phyloP scores from a whole-genome alignment of 2,329 filamentous ascomycete genomes.

The Fusarium lateritium region DNA sequence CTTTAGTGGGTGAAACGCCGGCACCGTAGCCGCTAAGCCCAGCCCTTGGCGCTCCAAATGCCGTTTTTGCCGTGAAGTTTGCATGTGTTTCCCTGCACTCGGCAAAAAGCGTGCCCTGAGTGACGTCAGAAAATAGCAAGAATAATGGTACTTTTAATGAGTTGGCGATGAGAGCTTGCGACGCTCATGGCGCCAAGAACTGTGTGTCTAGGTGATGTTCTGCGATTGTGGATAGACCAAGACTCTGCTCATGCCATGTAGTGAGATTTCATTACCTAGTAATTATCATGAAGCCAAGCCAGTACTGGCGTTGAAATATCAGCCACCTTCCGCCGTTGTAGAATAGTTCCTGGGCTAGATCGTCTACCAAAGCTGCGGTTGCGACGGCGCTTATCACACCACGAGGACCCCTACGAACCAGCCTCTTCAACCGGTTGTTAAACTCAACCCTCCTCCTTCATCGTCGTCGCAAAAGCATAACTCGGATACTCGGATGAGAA shows the following conservation, averaged over 20 bases:
- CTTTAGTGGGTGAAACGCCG: constrained; percentile 1
- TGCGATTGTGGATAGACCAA: constrained; percentile 36
- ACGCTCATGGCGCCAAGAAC: constrained; percentile 39
- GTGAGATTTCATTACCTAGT: constrained; percentile 17
- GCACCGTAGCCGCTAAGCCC: constrained; percentile 37
- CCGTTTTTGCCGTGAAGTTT: constrained; percentile 38
- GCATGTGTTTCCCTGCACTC: constrained; percentile 17
- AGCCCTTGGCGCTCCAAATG: constrained; percentile 41
- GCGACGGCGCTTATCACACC: constrained; percentile 45
- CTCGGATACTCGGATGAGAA: constrained; percentile 11
- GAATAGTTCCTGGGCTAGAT: constrained; percentile 8
- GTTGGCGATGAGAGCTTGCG: constrained; percentile 40
- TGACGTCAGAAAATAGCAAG: constrained; percentile 44
- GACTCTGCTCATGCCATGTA: constrained; percentile 5
- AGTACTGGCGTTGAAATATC: constrained; percentile 31
- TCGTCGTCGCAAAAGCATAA: constrained; percentile 6
- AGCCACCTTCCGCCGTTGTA: constrained; percentile 33
- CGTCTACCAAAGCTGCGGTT: constrained; percentile 22
- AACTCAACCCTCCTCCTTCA: constrained; percentile 22
- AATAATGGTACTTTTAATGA: constrained; percentile 25
- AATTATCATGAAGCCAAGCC: constrained; percentile 1
- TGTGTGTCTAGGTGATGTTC: constrained; percentile 6
- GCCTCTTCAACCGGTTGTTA: constrained; percentile 24
- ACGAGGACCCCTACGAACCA: constrained; percentile 34
- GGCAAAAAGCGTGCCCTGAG: neutral